Base-by-base conservation (phyloP, 768 basidiomycete species). In the Tubosaeta brunneosetosa region DNA sequence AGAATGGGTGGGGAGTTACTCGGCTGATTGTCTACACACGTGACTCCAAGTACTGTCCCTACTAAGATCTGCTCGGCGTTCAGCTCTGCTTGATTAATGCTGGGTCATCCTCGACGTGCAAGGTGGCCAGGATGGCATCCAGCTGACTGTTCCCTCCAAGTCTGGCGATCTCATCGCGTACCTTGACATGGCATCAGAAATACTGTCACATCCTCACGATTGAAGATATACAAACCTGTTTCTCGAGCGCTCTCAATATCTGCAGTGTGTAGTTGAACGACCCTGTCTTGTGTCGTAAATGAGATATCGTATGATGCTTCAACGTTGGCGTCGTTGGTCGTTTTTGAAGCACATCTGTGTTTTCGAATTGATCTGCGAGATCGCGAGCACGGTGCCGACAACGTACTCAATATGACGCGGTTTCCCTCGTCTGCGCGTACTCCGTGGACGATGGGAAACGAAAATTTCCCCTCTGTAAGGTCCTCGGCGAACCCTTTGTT, bases 311-410 rank as follows among this genome's bases (percentile, higher is more conserved):
- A 63, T 94, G 87, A 1, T 71, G 69, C 66, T 97, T 97, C 42
- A 92, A 74, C 0, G 90, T 89, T 1, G 87, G 86, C 0, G 91
- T 91, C 0, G 82, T 76, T 0, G 95, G 94, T 7, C 92, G 81
- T 71, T 97, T 94, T 66, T 94, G 90, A 12, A 98, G 82, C 25
- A 97, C 87, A 58, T 95, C 93, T 97, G 27, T 3, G 8, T 9
- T 45, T 27, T 3, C 2, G 13, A 36, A 22, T 63, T 19, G 44
- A 42, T 16, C 6, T 34, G 40, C 19, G 29, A 22, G 26, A 19
- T 4, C 12, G 13, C 1, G 12, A 34, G 16, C 3, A 43, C 1
- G 6, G 33, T n/a, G 16, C 27, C 6, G 4, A 40, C 44, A 33
- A 73, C 85, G 56, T 59, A 94, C 94, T 95, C 46, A 97, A 73